Percentiles rank a stretch among this genome's conserved stretches.
phyloP scores from a whole-genome alignment of 2,329 filamentous ascomycete species.

The Sphaerulina populicola region DNA sequence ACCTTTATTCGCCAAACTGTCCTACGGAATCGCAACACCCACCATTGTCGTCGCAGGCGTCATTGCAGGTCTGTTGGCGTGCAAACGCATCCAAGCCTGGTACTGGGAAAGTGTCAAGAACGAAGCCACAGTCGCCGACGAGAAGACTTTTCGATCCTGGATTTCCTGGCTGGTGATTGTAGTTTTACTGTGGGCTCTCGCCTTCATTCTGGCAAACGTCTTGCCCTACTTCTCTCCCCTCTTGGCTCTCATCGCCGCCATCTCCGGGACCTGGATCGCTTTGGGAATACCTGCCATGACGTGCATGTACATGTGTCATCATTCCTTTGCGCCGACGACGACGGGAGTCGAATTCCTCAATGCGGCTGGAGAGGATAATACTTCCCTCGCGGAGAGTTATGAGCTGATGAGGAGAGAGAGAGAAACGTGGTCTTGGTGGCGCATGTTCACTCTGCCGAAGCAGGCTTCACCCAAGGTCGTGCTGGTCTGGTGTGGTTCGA shows the following conservation, averaged over 20 bases:
- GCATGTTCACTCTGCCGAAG: background rate
- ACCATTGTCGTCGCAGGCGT: slow-evolving; percentile 65
- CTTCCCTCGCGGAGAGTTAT: background rate
- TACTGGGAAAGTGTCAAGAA: slow-evolving; percentile 7
- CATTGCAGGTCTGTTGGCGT: slow-evolving; percentile 59
- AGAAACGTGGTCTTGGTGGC: slow-evolving; percentile 7
- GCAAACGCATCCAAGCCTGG: slow-evolving; percentile 53
- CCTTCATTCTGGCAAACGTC: slow-evolving; percentile 60
- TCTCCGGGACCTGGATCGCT: slow-evolving; percentile 61
- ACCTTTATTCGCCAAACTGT: slow-evolving; percentile 49
- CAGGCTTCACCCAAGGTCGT: background rate
- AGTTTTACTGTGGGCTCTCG: slow-evolving; percentile 49
- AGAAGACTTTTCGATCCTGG: slow-evolving; percentile 21
- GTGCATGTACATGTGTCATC: slow-evolving; percentile 15
- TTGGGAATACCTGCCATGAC: slow-evolving; percentile 19
- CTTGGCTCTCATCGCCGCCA: slow-evolving; percentile 52
- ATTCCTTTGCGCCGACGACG: slow-evolving; percentile 3
- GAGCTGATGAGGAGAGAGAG: background rate
- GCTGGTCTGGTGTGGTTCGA: background rate
- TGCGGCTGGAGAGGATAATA: slow-evolving; percentile 1
- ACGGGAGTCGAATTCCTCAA: background rate
- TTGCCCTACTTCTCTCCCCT: slow-evolving; percentile 62
- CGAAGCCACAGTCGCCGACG: slow-evolving; percentile 26
- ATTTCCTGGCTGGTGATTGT: slow-evolving; percentile 51
- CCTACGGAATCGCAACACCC: slow-evolving; percentile 60